These are phyloP conservation scores for Rutstroemia sp. DNA, from an alignment of 2,329 filamentous ascomycete genomes.

Conservation along the genomic window DNA sequence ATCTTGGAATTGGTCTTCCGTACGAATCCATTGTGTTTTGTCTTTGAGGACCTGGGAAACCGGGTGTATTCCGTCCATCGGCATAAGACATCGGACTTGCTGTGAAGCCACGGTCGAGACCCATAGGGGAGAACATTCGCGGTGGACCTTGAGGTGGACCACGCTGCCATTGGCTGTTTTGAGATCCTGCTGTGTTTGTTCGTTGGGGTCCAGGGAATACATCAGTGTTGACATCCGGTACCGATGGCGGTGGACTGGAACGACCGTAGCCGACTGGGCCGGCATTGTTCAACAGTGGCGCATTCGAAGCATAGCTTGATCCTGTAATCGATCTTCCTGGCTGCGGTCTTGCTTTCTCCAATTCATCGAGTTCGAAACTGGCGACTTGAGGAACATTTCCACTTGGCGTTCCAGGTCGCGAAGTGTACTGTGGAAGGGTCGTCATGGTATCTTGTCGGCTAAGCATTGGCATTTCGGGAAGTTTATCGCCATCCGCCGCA, in stretches of 20 bases:
- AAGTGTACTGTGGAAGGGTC: conserved; percentile 56
- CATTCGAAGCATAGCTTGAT: conserved; percentile 55
- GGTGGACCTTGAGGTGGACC: conserved; percentile 16
- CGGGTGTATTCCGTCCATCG: conserved; percentile 12
- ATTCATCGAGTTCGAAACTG: conserved; percentile 42
- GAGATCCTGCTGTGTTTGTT: conserved; percentile 22
- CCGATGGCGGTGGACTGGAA: conserved; percentile 21
- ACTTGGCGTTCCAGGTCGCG: conserved; percentile 48
- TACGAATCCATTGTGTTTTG: conserved; percentile 18
- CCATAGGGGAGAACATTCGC: conserved; percentile 25
- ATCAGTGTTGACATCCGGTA: conserved; percentile 21
- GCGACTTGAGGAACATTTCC: conserved; percentile 31
- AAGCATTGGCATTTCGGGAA: conserved; percentile 51
- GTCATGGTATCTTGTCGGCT: conserved; percentile 52
- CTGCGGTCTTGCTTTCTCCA: conserved; percentile 44
- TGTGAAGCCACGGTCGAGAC: conserved; percentile 23
- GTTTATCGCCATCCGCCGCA: conserved; percentile 48
- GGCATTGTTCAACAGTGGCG: conserved; percentile 53
- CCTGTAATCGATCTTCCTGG: conserved; percentile 43
- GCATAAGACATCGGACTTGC: conserved; percentile 25
- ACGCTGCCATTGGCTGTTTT: conserved; percentile 21
- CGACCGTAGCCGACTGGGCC: conserved; percentile 49
- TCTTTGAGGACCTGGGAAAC: neutral
- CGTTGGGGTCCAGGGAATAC: conserved; percentile 21
- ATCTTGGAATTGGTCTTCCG: conserved; percentile 23